Percentiles rank a stretch among this genome's conserved stretches.
phyloP scores from a whole-genome alignment of 768 basidiomycete species.

The Galerina marginata region DNA sequence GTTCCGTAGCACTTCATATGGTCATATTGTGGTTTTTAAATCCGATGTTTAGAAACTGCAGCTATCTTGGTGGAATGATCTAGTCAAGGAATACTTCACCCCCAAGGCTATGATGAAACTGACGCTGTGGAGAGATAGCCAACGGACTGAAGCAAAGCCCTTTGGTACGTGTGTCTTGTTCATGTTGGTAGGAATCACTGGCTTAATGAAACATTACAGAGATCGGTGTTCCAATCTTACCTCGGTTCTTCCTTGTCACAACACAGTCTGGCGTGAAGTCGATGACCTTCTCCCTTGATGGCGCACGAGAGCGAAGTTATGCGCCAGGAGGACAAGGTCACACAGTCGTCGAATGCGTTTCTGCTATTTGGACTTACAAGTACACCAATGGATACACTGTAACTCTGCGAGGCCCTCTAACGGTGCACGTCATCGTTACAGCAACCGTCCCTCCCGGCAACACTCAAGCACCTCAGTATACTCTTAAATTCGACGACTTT shows the following conservation, averaged over 20 bases:
- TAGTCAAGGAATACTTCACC: slow-evolving; percentile 75
- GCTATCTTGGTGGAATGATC: slow-evolving; percentile 67
- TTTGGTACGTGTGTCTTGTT: slow-evolving; percentile 63
- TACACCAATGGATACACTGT: slow-evolving; percentile 83
- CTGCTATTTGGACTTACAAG: slow-evolving; percentile 82
- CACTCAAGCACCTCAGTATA: slow-evolving; percentile 27
- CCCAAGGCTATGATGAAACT: slow-evolving; percentile 76
- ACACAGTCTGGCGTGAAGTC: slow-evolving; percentile 85
- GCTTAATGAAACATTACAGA: slow-evolving; percentile 47
- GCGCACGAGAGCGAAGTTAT: slow-evolving; percentile 68
- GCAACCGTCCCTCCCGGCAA: slow-evolving; percentile 28
- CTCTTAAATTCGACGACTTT: slow-evolving; percentile 74
- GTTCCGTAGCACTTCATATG: slow-evolving; percentile 28
- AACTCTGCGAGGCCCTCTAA: slow-evolving; percentile 75
- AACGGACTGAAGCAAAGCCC: slow-evolving; percentile 77
- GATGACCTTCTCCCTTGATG: slow-evolving; percentile 81
- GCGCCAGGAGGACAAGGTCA: slow-evolving; percentile 47
- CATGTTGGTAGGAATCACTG: not conserved
- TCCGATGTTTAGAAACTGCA: slow-evolving; percentile 56
- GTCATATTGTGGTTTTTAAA: slow-evolving; percentile 2
- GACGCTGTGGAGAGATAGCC: slow-evolving; percentile 88
- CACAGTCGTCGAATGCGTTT: slow-evolving; percentile 70
- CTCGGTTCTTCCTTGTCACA: slow-evolving; percentile 85
- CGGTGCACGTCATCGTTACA: slow-evolving; percentile 61
- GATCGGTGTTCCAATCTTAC: slow-evolving; percentile 79